Conservation (phyloP, 1,139 yeast genomes). For the Yamadazyma taylorii region DNA sequence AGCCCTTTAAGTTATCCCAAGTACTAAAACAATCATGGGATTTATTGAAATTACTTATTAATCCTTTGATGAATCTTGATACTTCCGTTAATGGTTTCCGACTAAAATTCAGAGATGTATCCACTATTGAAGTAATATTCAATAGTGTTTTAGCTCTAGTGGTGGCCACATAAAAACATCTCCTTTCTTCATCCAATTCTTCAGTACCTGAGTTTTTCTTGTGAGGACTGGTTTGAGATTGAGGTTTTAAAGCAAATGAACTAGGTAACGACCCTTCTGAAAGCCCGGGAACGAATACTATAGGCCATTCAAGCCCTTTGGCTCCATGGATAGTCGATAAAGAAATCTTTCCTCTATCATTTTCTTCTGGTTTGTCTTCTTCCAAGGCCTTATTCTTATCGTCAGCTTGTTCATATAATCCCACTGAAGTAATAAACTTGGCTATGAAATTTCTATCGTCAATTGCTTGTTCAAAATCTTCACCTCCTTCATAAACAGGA, state of each 20-base stretch:
- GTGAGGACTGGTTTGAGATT: background rate
- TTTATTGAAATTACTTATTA: slow-evolving; percentile 8
- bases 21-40: slow-evolving; percentile 21
- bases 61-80: slow-evolving; percentile 33
- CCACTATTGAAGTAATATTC: slow-evolving; percentile 36
- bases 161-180: slow-evolving; percentile 84
- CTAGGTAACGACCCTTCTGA: slow-evolving; percentile 63
- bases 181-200: slow-evolving; percentile 67
- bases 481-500: slow-evolving; percentile 26
- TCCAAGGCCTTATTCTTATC: slow-evolving; percentile 8
- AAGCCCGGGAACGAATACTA: slow-evolving; percentile 77
- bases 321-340: slow-evolving; percentile 85
- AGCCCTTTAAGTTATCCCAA: slow-evolving; percentile 14
- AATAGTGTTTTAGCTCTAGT: slow-evolving; percentile 69
- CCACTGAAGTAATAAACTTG: slow-evolving; percentile 59
- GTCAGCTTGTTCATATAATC: slow-evolving; percentile 46
- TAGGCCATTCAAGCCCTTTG: slow-evolving; percentile 94
- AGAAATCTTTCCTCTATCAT: slow-evolving; percentile 31
- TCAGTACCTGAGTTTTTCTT: slow-evolving; percentile 29
- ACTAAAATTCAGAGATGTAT: slow-evolving; percentile 12
- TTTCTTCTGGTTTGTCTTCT: slow-evolving; percentile 15
- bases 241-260: slow-evolving; percentile 28
- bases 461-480: slow-evolving; percentile 17
- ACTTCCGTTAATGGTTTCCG: slow-evolving; percentile 19
- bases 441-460: slow-evolving; percentile 38